A percentile compares a stretch with the other conserved stretches of the same genome.
Evolutionary conservation across 2,329 filamentous ascomycete species (phyloP).

Genomic region (Amauroascus verrucosus): DNA sequence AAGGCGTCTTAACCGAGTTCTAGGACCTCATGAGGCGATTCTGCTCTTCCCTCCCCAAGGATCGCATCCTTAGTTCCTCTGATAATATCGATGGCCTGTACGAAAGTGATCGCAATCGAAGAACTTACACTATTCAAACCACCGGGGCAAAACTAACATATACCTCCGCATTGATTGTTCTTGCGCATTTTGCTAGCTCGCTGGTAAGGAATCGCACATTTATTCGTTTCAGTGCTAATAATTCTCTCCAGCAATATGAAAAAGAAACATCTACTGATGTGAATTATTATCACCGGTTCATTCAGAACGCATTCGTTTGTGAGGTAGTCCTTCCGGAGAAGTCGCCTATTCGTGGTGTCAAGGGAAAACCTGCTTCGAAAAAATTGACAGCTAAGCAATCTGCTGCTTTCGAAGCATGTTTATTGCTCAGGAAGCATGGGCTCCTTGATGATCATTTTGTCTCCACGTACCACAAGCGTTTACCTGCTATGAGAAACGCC

Average conservation of each 20-base stretch:
- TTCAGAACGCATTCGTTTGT: slow-evolving; percentile 55
- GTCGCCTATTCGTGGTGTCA: slow-evolving; percentile 58
- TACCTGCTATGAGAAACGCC: slow-evolving; percentile 80
- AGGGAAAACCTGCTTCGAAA: slow-evolving; percentile 53
- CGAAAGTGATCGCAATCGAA: slow-evolving; percentile 42
- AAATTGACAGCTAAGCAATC: slow-evolving; percentile 78
- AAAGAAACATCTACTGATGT: slow-evolving; percentile 41
- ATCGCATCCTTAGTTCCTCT: slow-evolving; percentile 56
- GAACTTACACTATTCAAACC: slow-evolving; percentile 49
- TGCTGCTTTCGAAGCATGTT: slow-evolving; percentile 75
- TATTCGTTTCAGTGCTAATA: slow-evolving; percentile 6
- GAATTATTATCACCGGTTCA: slow-evolving; percentile 51
- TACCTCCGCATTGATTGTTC: slow-evolving; percentile 57
- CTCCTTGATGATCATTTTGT: slow-evolving; percentile 65
- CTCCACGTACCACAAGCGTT: slow-evolving; percentile 58
- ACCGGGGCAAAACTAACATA: slow-evolving; percentile 75
- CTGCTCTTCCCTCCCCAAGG: slow-evolving; percentile 61
- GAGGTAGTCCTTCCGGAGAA: slow-evolving; percentile 68
- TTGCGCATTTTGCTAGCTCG: slow-evolving; percentile 63
- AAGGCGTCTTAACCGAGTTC: background rate
- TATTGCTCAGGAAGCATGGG: slow-evolving; percentile 54
- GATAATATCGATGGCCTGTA: slow-evolving; percentile 50
- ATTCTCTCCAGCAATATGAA: slow-evolving; percentile 35
- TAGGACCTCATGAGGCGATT: slow-evolving; percentile 58
- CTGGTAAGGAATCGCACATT: slow-evolving; percentile 38